These are phyloP conservation scores for Suillus variegatus DNA, from an alignment of 768 basidiomycete genomes.

Conservation along the genomic window DNA sequence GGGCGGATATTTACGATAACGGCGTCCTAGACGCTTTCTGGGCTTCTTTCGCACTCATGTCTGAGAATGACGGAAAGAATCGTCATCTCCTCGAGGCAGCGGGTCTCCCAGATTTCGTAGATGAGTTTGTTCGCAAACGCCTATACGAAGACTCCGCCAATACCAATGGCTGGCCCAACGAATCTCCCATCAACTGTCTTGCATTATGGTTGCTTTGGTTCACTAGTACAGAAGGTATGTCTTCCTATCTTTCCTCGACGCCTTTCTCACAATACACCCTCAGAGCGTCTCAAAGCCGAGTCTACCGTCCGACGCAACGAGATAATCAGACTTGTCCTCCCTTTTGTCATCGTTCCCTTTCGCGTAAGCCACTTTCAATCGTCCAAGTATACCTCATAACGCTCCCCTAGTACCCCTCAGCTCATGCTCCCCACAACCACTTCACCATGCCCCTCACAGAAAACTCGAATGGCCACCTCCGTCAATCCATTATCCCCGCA, in stretches of 20 bases:
- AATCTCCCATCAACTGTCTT: slow-evolving; percentile 48
- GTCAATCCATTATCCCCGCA: slow-evolving; percentile 31
- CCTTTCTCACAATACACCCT: slow-evolving; percentile 18
- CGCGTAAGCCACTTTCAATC: slow-evolving; percentile 35
- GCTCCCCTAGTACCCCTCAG: slow-evolving; percentile 48
- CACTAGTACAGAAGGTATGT: slow-evolving; percentile 51
- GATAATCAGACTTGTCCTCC: slow-evolving; percentile 38
- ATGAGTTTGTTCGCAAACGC: slow-evolving; percentile 44
- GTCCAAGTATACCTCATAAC: not conserved
- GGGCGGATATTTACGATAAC: slow-evolving; percentile 34
- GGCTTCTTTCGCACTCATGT: slow-evolving; percentile 53
- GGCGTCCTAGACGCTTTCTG: slow-evolving; percentile 40
- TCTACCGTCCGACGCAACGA: slow-evolving; percentile 27
- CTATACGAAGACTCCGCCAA: slow-evolving; percentile 41
- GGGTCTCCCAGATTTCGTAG: slow-evolving; percentile 47
- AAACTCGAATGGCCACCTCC: slow-evolving; percentile 15
- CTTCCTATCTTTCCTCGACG: not conserved
- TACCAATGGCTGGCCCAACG: slow-evolving; percentile 58
- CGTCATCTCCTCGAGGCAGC: slow-evolving; percentile 54
- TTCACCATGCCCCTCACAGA: slow-evolving; percentile 50
- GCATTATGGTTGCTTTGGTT: slow-evolving; percentile 70
- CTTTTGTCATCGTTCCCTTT: slow-evolving; percentile 50
- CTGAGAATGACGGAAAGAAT: slow-evolving; percentile 72
- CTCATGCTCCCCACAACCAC: slow-evolving; percentile 64
- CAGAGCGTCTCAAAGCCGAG: slow-evolving; percentile 32